Percentiles rank a stretch among this genome's conserved stretches.
Evolutionary conservation across 1,284 basidiomycete genomes (phyloP).

Genomic region (Cutaneotrichosporon arboriforme): DNA sequence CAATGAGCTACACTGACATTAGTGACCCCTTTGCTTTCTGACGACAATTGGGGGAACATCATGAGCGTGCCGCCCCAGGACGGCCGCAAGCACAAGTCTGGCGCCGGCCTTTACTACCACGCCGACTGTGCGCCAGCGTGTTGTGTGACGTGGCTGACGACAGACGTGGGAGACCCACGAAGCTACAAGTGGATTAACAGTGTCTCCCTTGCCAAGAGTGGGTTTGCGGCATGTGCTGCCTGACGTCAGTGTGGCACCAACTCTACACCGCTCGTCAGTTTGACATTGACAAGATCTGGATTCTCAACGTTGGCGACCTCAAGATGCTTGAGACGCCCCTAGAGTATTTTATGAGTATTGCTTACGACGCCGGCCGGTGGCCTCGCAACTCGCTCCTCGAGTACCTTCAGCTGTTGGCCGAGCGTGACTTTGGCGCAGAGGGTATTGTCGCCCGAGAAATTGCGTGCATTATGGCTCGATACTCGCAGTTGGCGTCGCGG

Average conservation of each 20-base stretch:
- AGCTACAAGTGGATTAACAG: slow-evolving; percentile 48
- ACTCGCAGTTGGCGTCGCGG: slow-evolving; percentile 40
- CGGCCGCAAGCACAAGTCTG: slow-evolving; percentile 57
- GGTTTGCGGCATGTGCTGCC: not conserved
- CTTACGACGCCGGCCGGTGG: slow-evolving; percentile 57
- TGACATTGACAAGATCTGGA: slow-evolving; percentile 36
- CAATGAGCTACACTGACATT: not conserved
- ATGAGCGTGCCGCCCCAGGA: slow-evolving; percentile 49
- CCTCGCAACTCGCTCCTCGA: slow-evolving; percentile 54
- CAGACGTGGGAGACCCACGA: slow-evolving; percentile 38
- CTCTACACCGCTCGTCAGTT: slow-evolving; percentile 28
- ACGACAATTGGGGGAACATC: slow-evolving; percentile 46
- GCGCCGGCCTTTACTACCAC: slow-evolving; percentile 64
- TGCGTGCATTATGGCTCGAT: slow-evolving; percentile 11
- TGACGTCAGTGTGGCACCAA: slow-evolving; percentile 30
- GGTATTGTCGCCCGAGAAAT: slow-evolving; percentile 49
- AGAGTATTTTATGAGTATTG: slow-evolving; percentile 63
- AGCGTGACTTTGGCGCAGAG: slow-evolving; percentile 57
- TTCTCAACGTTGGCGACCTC: slow-evolving; percentile 57
- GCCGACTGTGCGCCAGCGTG: slow-evolving; percentile 42
- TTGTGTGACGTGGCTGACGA: slow-evolving; percentile 13
- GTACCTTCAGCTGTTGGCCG: slow-evolving; percentile 59
- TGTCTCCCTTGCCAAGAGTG: slow-evolving; percentile 28
- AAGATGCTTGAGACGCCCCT: slow-evolving; percentile 65
- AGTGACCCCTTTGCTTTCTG: slow-evolving; percentile 26